A percentile compares a stretch with the other conserved stretches of the same genome.
Evolutionary conservation across 1,284 basidiomycete species (phyloP).

Genomic region (Ceratobasidium sp.): DNA sequence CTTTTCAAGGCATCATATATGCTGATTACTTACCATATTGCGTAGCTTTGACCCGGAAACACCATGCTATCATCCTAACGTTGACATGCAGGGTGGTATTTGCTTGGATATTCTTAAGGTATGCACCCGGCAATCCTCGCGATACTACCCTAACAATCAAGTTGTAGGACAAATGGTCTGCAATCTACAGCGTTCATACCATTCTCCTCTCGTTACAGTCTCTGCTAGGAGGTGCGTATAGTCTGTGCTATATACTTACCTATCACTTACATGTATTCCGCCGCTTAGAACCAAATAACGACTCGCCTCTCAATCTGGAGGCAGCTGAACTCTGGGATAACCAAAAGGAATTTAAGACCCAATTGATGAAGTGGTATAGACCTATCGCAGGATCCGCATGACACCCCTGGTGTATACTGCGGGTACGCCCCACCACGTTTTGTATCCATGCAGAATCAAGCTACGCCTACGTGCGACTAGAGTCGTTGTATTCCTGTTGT

Average conservation of each 20-base stretch:
- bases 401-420: no score
- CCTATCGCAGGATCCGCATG: constrained; percentile 54
- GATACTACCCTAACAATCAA: neutral
- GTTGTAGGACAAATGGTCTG: constrained; percentile 89
- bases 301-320: constrained; percentile 85
- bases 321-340: constrained; percentile 82
- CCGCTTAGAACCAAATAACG: constrained; percentile 86
- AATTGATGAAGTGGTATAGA: constrained; percentile 80
- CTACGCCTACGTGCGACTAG: no score
- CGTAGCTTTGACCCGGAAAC: constrained; percentile 68
- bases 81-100: constrained; percentile 80
- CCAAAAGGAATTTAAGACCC: constrained; percentile 74
- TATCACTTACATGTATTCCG: neutral
- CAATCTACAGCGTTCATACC: constrained; percentile 89
- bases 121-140: constrained; percentile 1
- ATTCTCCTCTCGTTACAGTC: constrained; percentile 89
- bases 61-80: constrained; percentile 88
- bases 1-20: neutral
- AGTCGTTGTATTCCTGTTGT: constrained; percentile 1
- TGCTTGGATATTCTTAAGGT: constrained; percentile 88
- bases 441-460: neutral
- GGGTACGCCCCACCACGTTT: no score
- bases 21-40: neutral
- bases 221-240: constrained; percentile 77
- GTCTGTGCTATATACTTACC: neutral